These are phyloP conservation scores for Pterocarpus santalinus DNA, from an alignment of 306 rosid species.

Conservation along the genomic window DNA sequence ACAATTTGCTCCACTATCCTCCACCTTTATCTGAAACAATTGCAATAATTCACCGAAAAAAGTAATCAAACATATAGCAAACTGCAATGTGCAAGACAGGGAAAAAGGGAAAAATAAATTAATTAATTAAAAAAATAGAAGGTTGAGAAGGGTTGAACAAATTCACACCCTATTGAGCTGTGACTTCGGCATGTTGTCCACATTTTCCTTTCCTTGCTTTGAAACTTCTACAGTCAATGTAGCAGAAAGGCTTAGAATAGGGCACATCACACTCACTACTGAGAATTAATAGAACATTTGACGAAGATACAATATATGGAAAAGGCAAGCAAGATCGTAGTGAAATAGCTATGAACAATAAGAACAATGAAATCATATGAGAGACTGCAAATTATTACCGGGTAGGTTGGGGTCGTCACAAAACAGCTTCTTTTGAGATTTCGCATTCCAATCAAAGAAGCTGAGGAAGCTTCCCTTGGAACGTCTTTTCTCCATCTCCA, in stretches of 20 bases:
- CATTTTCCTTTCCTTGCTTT: constrained; percentile 62
- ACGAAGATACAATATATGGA: neutral
- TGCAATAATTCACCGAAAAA: constrained; percentile 12
- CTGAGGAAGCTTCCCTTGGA: constrained; percentile 78
- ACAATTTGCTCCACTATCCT: constrained; percentile 56
- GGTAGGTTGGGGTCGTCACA: constrained; percentile 51
- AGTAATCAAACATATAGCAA: neutral
- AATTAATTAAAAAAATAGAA: neutral
- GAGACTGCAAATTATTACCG: constrained; percentile 49
- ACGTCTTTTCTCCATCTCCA: constrained; percentile 81
- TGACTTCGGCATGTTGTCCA: constrained; percentile 54
- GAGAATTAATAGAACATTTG: neutral
- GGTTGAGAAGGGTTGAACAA: constrained; percentile 5
- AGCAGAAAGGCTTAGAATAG: constrained; percentile 31
- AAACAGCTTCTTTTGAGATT: constrained; percentile 74
- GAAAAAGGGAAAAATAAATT: neutral
- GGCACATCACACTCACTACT: neutral
- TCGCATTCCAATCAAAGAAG: constrained; percentile 84
- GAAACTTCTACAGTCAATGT: constrained; percentile 53
- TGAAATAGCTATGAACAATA: neutral
- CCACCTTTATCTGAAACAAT: constrained; percentile 58
- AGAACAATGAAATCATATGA: neutral
- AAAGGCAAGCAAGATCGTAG: constrained; percentile 13
- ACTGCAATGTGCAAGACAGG: neutral
- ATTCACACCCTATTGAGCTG: constrained; percentile 55